phyloP scores from a whole-genome alignment of 2,329 filamentous ascomycete genomes.

The Colletotrichum sp. region DNA sequence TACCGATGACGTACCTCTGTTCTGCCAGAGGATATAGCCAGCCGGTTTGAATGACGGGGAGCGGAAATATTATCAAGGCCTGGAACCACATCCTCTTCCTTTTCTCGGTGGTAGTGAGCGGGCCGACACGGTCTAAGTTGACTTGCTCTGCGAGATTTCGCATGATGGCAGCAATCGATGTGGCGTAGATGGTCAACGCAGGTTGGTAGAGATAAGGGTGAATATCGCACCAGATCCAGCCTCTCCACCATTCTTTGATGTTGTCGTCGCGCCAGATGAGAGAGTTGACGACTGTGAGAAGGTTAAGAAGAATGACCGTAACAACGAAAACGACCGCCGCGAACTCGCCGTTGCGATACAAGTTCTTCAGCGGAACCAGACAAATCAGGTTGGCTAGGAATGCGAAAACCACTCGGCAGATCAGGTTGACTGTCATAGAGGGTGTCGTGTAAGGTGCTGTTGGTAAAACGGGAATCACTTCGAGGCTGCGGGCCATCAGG shows the following conservation, averaged over 20 bases:
- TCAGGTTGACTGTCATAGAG: slow-evolving; percentile 47
- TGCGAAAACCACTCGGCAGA: slow-evolving; percentile 52
- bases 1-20: slow-evolving; percentile 53
- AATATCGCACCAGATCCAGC: slow-evolving; percentile 58
- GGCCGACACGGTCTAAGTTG: slow-evolving; percentile 44
- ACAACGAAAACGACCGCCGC: slow-evolving; percentile 54
- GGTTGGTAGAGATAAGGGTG: slow-evolving; percentile 48
- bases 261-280: slow-evolving; percentile 59
- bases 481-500: background rate
- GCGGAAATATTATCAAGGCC: slow-evolving; percentile 57
- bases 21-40: slow-evolving; percentile 52
- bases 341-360: slow-evolving; percentile 58
- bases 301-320: slow-evolving; percentile 50
- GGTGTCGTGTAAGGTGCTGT: slow-evolving; percentile 21
- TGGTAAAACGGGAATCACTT: slow-evolving; percentile 1
- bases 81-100: slow-evolving; percentile 48
- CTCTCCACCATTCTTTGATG: slow-evolving; percentile 53
- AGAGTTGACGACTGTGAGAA: slow-evolving; percentile 52
- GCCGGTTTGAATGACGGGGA: slow-evolving; percentile 53
- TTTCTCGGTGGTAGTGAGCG: slow-evolving; percentile 44
- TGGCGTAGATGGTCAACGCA: slow-evolving; percentile 50
- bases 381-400: slow-evolving; percentile 48
- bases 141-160: slow-evolving; percentile 57
- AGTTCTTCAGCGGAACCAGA: slow-evolving; percentile 54
- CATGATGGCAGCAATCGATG: slow-evolving; percentile 60